A percentile compares a stretch with the other conserved stretches of the same genome.
Conservation (phyloP, 805 yeast genomes). For the Ogataea glucozyma region DNA sequence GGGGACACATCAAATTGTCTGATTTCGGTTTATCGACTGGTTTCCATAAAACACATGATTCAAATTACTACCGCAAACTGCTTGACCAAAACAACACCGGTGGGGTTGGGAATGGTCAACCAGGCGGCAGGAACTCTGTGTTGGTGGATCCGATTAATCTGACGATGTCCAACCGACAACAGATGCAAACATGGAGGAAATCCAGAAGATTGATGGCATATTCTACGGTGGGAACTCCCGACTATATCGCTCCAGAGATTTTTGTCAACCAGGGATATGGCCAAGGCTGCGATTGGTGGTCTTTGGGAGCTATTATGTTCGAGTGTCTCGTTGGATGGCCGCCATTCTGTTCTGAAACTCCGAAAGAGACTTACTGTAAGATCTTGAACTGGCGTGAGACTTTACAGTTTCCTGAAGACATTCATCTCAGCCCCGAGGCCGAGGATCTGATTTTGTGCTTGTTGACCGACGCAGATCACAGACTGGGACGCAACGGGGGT, state of each 20-base stretch:
- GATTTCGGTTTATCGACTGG: conserved; percentile 89
- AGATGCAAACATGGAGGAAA: conserved; percentile 95
- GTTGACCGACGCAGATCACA: conserved; percentile 73
- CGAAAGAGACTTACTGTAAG: conserved; percentile 90
- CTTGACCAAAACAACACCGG: conserved; percentile 58
- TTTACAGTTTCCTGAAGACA: conserved; percentile 85
- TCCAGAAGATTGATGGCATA: conserved; percentile 91
- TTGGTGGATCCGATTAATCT: conserved; percentile 93
- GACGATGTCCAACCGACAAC: conserved; percentile 93
- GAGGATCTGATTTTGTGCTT: conserved; percentile 82
- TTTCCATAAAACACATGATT: conserved; percentile 90
- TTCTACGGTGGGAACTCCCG: conserved; percentile 96
- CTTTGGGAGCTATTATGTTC: conserved; percentile 93
- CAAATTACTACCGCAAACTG: conserved; percentile 79
- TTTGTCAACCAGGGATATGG: conserved; percentile 93
- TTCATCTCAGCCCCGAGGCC: conserved; percentile 83
- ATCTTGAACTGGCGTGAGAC: conserved; percentile 90
- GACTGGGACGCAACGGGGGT: conserved; percentile 88
- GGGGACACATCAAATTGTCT: conserved; percentile 64
- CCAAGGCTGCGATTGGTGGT: conserved; percentile 99
- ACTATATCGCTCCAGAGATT: conserved; percentile 94
- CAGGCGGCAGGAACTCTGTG: conserved; percentile 61
- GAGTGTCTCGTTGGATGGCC: conserved; percentile 98
- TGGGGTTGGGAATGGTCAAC: conserved; percentile 35
- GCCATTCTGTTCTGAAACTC: conserved; percentile 92